Base-by-base conservation (phyloP, 2,329 filamentous ascomycete genomes). In the Ceratocystis huliohia region DNA sequence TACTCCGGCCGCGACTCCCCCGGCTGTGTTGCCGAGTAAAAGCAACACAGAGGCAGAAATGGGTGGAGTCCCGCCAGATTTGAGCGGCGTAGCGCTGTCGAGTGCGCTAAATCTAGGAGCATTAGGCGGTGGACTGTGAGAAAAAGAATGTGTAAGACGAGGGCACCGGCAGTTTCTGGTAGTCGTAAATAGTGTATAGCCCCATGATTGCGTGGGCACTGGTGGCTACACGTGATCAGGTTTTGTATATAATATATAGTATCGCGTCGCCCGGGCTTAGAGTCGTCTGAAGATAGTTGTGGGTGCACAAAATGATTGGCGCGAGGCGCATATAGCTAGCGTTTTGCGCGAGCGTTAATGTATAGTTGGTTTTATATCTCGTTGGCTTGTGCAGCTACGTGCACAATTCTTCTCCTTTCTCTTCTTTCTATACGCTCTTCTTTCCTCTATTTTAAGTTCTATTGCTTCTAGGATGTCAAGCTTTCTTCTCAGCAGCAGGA, bases 51-150 rank as follows among this genome's bases (percentile, higher is more conserved):
- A 15, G 17, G 44, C 41, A 17, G 22, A 6, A 6, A 25, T 48
- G 1, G 61, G 37, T 28, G 17, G 17, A 3, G 41, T n/a, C n/a
- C 61, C 71, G 0, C 75, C 79, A 66, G 73, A 79, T 68, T 67
- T 79, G 7, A 76, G 74, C 41, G 76, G 76, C 7, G 66, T 80
- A 67, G 74, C 72, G 5, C 72, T 81, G 61, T 77, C 73, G 70
- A 81, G 76, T 66, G 71, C 74, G 59, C 71, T 81, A 53, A 74
- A 78, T 63, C 72, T 82, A 10, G 80, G 79, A 37, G 80, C 76
- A 66, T 71, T 81, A n/a, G 68, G 65, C 45, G 4, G 15, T 17
- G 25, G 59, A 15, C 37, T 67, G 41, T 65, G 48, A 48, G 53
- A 37, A 20, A 46, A 41, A 44, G 48, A 10, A 53, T 20, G 48